Percentiles rank a stretch among this genome's conserved stretches.
Conservation (phyloP, 352 stramenopile species). For the Bremia lactucae region DNA sequence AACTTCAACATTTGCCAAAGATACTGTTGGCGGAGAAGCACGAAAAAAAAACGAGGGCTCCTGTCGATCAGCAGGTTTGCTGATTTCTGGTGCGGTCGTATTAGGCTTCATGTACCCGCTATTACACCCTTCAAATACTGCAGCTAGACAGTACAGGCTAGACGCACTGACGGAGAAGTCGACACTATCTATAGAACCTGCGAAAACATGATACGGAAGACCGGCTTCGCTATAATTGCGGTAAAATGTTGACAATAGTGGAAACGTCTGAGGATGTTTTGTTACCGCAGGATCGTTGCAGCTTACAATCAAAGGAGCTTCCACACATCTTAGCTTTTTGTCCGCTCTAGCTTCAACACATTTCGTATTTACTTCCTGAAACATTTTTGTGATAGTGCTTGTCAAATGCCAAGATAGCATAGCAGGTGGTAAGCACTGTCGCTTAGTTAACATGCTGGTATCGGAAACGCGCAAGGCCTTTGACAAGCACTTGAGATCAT, state of each 20-base stretch:
- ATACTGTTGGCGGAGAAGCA: not conserved
- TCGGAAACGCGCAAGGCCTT: slow-evolving; percentile 9
- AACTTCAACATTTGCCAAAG: slow-evolving; percentile 26
- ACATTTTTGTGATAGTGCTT: slow-evolving; percentile 31
- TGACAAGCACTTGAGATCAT: slow-evolving; percentile 25
- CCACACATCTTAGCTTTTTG: not conserved
- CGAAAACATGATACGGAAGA: slow-evolving; percentile 19
- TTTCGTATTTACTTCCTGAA: slow-evolving; percentile 13
- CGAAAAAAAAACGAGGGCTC: no score
- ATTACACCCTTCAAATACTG: slow-evolving; percentile 11
- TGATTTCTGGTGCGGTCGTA: no score
- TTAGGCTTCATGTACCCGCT: not conserved
- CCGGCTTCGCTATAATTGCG: slow-evolving; percentile 38
- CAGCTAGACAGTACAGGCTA: slow-evolving; percentile 31
- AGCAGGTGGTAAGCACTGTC: slow-evolving; percentile 16
- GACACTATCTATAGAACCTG: slow-evolving; percentile 32
- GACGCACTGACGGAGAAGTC: slow-evolving; percentile 39
- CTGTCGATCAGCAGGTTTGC: not conserved
- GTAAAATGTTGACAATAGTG: slow-evolving; percentile 31
- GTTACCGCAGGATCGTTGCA: slow-evolving; percentile 8
- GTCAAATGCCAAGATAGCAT: slow-evolving; percentile 49
- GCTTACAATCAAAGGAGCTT: slow-evolving; percentile 28
- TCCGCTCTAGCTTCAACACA: not conserved
- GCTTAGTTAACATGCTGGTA: not conserved
- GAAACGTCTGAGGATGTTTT: slow-evolving; percentile 15